A percentile compares a stretch with the other conserved stretches of the same genome.
Evolutionary conservation across 2,329 filamentous ascomycete genomes (phyloP).

Genomic region (Fusarium metavorans): DNA sequence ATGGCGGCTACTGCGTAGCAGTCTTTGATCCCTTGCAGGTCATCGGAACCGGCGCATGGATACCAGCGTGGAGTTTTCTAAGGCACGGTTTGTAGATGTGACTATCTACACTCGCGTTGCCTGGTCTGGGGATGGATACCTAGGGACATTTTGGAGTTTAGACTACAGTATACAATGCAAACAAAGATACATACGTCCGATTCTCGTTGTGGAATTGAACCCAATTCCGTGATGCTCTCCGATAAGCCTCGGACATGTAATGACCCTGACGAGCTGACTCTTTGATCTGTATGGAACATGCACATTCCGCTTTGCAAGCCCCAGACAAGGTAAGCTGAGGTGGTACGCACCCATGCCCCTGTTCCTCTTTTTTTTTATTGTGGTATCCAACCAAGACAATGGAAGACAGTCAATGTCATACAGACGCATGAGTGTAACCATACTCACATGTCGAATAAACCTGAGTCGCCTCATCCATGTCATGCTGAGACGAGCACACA

Average conservation of each 20-base stretch:
- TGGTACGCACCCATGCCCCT: not conserved
- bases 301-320: not conserved
- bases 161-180: conserved; percentile 13
- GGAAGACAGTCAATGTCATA: not conserved
- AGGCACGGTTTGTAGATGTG: conserved; percentile 26
- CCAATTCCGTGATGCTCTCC: not conserved
- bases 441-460: not conserved
- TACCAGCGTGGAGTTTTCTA: conserved; percentile 44
- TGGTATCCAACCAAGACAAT: not conserved
- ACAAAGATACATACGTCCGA: not conserved
- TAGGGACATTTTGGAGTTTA: conserved; percentile 34
- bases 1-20: conserved; percentile 32
- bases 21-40: conserved; percentile 39
- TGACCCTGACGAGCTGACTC: conserved; percentile 4
- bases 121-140: conserved; percentile 32
- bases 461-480: not conserved
- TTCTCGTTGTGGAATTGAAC: conserved; percentile 9
- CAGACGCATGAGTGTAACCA: conserved; percentile 26
- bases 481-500: not conserved
- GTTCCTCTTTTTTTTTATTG: not conserved
- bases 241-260: not conserved
- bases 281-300: not conserved
- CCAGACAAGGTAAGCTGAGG: conserved; percentile 2
- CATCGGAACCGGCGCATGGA: conserved; percentile 42
- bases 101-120: conserved; percentile 17